A percentile compares a stretch with the other conserved stretches of the same genome.
phyloP scores from a whole-genome alignment of 495 filamentous ascomycete genomes.

The Hyaloscypha finlandica region DNA sequence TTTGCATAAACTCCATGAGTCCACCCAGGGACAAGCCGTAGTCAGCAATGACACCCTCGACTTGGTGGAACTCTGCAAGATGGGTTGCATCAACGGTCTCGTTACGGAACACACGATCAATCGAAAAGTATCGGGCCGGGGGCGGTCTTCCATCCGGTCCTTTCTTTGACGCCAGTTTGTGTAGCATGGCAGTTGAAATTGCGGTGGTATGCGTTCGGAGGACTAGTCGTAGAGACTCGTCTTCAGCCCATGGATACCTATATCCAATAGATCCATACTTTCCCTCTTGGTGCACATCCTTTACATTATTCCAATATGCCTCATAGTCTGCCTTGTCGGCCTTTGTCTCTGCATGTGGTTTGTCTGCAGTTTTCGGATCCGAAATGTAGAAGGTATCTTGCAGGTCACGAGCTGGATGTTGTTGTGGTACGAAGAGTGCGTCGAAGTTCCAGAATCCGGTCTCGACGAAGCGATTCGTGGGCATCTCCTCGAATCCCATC shows the following conservation, averaged over 20 bases:
- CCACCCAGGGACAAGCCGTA: slow-evolving; percentile 88
- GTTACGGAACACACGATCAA: slow-evolving; percentile 95
- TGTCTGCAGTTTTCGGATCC: slow-evolving; percentile 76
- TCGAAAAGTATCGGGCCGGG: slow-evolving; percentile 92
- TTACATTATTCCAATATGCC: slow-evolving; percentile 83
- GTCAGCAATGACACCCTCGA: slow-evolving; percentile 97
- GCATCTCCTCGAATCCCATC: slow-evolving; percentile 85
- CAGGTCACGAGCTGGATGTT: slow-evolving; percentile 93
- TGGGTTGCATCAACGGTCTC: slow-evolving; percentile 97
- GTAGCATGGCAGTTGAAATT: slow-evolving; percentile 81
- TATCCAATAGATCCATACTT: slow-evolving; percentile 95
- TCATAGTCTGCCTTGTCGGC: slow-evolving; percentile 79
- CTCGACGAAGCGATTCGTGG: slow-evolving; percentile 82
- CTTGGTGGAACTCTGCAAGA: slow-evolving; percentile 96
- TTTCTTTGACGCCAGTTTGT: slow-evolving; percentile 76
- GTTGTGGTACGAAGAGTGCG: slow-evolving; percentile 93
- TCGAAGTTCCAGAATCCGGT: slow-evolving; percentile 99
- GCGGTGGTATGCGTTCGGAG: slow-evolving; percentile 96
- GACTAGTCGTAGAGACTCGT: slow-evolving; percentile 87
- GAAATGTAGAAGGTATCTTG: slow-evolving; percentile 99
- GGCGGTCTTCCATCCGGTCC: slow-evolving; percentile 49
- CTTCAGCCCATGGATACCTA: slow-evolving; percentile 86
- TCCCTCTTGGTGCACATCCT: slow-evolving; percentile 77
- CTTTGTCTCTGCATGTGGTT: slow-evolving; percentile 54
- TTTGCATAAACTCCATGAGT: slow-evolving; percentile 93